Evolutionary conservation across 805 yeast species (phyloP).

Genomic region (Yarrowia sp.): DNA sequence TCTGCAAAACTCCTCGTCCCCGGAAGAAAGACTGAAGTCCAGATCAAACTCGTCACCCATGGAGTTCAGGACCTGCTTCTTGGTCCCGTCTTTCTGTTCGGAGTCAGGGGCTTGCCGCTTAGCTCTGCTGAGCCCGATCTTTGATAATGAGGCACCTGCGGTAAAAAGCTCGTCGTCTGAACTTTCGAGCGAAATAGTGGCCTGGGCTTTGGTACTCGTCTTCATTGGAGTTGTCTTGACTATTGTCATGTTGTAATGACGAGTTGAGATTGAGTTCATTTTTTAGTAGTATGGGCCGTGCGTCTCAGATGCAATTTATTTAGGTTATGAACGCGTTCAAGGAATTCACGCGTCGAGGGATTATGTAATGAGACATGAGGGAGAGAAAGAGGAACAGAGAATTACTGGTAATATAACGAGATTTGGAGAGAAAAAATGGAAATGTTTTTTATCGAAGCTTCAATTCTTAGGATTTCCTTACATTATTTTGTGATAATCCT

Average conservation of each 20-base stretch:
- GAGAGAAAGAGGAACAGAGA: no score
- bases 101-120: not conserved
- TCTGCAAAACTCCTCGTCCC: not conserved
- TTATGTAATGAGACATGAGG: no score
- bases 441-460: no score
- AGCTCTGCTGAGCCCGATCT: not conserved
- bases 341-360: no score
- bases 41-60: constrained; percentile 5
- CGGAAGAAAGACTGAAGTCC: not conserved
- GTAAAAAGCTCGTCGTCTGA: not conserved
- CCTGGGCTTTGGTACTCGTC: not conserved
- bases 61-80: not conserved
- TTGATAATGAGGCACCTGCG: not conserved
- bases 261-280: not conserved
- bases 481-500: no score
- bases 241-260: not conserved
- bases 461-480: no score
- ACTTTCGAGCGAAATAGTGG: not conserved
- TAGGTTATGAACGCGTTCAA: not conserved
- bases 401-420: no score
- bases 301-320: not conserved
- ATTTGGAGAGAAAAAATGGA: no score
- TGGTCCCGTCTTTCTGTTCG: not conserved
- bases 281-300: not conserved
- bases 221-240: not conserved